Base-by-base conservation (phyloP, 768 basidiomycete genomes). In the Lanmaoa rubissima region DNA sequence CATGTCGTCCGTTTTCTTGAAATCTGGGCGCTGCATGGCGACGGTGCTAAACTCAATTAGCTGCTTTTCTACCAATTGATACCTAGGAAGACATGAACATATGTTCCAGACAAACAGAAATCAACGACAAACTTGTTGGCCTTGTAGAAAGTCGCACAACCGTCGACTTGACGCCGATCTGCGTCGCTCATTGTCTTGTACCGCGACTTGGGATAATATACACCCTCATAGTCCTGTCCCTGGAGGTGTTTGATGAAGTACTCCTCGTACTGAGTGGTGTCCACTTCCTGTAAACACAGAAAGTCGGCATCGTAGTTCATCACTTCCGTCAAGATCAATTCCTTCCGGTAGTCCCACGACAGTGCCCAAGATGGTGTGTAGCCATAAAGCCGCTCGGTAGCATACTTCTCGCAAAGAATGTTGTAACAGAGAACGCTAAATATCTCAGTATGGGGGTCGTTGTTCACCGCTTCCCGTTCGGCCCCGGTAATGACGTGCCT, bases 1-100 rank as follows among this genome's bases (percentile, higher is more conserved):
- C 94, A 98, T 95, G 77, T 98, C 96, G 67, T 98, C 94, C 17
- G 94, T 96, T 76, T 94, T 94, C 79, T 94, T 93, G 77, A 94
- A 93, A 70, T 95, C 94, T 48, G 88, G 84, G 28, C 94, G 85
- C 65, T 93, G 90, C 83, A 98, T 89, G 19, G 95, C 96, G 60
- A 94, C 81, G 36, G 90, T 82, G 69, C 88, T 91, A 76, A 95
- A 99, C 72, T 98, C 97, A 68, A 98, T 81, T 40, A 94, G 83
- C 51, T 94, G 88, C 63, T 90, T 91, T 77, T 98, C 95, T 41
- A 99, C 88, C 24, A 99, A 84, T 59, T 88, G 83, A 74, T 93
- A 99, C 69, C 93, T 96, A 69, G 26, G 45, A 43, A 39, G 49
- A 52, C 24, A 43, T 69, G 2, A 62, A 21, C 7, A 26, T 8